Conservation (phyloP, 2,329 filamentous ascomycete genomes). For the Penicillium sp. region DNA sequence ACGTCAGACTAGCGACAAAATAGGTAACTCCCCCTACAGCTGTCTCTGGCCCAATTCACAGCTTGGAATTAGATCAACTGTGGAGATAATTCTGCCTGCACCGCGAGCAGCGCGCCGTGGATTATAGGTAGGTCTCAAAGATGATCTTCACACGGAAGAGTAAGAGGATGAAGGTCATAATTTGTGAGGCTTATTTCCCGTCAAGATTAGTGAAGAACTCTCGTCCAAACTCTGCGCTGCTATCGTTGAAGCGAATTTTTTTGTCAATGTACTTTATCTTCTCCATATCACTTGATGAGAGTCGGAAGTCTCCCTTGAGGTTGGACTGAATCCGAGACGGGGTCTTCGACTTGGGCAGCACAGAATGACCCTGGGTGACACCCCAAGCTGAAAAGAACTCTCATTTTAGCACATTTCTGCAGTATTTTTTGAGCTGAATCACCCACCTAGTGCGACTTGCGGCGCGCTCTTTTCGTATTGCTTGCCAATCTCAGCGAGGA, state of each 20-base stretch:
- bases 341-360: constrained; percentile 57
- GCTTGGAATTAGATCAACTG: too few relatives aligned
- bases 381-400: constrained; percentile 51
- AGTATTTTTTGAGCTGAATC: background rate
- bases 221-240: constrained; percentile 57
- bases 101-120: too few relatives aligned
- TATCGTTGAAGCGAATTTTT: constrained; percentile 65
- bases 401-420: background rate
- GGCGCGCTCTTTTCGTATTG: constrained; percentile 54
- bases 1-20: too few relatives aligned
- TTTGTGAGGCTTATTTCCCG: constrained; percentile 46
- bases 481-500: constrained; percentile 53
- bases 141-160: background rate
- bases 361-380: constrained; percentile 52
- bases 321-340: constrained; percentile 47
- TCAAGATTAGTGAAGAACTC: constrained; percentile 62
- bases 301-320: constrained; percentile 57
- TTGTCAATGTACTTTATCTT: constrained; percentile 59
- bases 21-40: too few relatives aligned
- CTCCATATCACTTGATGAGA: constrained; percentile 59
- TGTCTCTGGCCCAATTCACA: too few relatives aligned
- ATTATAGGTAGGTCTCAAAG: background rate
- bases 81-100: too few relatives aligned
- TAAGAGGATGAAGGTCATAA: background rate
- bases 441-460: constrained; percentile 52